phyloP scores from a whole-genome alignment of 1,284 basidiomycete species.

The Blastosporella zonata region DNA sequence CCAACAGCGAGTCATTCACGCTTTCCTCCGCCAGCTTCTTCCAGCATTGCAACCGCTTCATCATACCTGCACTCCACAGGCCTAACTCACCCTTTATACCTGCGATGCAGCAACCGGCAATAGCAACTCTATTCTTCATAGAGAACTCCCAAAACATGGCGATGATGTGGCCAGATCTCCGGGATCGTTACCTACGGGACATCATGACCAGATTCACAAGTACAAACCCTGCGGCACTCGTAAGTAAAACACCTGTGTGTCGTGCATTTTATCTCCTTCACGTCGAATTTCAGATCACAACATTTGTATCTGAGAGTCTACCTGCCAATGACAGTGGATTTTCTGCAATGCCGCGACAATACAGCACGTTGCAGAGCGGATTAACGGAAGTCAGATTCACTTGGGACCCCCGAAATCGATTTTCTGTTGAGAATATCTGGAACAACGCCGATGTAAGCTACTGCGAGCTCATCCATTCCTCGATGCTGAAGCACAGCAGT shows the following conservation, averaged over 20 bases:
- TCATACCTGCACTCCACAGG: constrained; percentile 12
- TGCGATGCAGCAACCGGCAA: constrained; percentile 36
- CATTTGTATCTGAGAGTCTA: constrained; percentile 32
- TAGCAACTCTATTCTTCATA: constrained; percentile 53
- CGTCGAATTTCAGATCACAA: constrained; percentile 20
- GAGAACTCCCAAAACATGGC: constrained; percentile 57
- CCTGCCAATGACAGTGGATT: constrained; percentile 24
- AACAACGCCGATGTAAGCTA: constrained; percentile 43
- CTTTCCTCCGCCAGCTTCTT: no score
- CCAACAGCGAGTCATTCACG: constrained; percentile 9
- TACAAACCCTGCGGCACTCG: constrained; percentile 25
- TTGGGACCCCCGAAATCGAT: constrained; percentile 38
- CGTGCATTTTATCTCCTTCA: constrained; percentile 2
- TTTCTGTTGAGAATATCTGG: constrained; percentile 41
- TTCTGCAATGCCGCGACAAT: constrained; percentile 32
- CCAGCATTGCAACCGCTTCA: no score
- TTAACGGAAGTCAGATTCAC: constrained; percentile 44
- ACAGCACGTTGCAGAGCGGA: constrained; percentile 28
- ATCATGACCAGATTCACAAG: constrained; percentile 42
- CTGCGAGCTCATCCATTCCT: neutral
- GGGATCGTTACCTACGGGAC: constrained; percentile 49
- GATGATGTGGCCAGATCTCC: constrained; percentile 51
- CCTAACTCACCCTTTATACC: constrained; percentile 33
- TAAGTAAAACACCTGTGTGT: constrained; percentile 20
- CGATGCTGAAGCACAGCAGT: constrained; percentile 24